Base-by-base conservation (phyloP, 305 asterid genomes). In the Caryopteris hybrid region DNA sequence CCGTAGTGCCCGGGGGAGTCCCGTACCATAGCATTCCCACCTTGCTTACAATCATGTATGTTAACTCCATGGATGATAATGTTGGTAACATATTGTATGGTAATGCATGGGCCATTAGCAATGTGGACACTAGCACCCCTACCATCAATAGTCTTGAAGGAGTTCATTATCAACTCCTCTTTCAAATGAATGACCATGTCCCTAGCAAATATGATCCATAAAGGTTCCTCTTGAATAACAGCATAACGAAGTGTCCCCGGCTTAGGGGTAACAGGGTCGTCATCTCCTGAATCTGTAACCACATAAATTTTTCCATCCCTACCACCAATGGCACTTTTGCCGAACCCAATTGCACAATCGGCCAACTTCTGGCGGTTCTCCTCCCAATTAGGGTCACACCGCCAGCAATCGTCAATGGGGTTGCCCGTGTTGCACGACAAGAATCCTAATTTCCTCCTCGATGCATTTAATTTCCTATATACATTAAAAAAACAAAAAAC, bases 361-460 rank as follows among this genome's bases (percentile, higher is more conserved):
- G 96, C 96, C 9, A 89, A 61, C 61, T 73, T 78, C 67, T 86
- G 90, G 0, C 96, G 86, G 38, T 86, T 79, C 3, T 64, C 18
- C 67, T 81, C 88, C 96, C 96, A 89, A 16, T 81, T 72, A 5
- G 84, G 60, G 60, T 89, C 88, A 34, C 96, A 89, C 13, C 94
- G 77, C 96, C 96, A 89, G 45, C 96, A 89, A 3, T 89, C 96
- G 51, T 89, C 96, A 17, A 85, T 86, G 6, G 96, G 96, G 9
- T 88, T 88, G 0, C 96, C 96, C 0, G 87, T 86, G 13, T 80
- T 86, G 70, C 96, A 89, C 1, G 96, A 85, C 1, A 85, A 64
- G 64, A 79, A 85, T 1, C 90, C 90, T 76, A 89, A 61, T 21
- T 72, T 83, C 74, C 96, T 85, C 76, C 94, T 80, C 1, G 94